Evolutionary conservation across 2,329 filamentous ascomycete species (phyloP).

Genomic region (Penicillium sp.): DNA sequence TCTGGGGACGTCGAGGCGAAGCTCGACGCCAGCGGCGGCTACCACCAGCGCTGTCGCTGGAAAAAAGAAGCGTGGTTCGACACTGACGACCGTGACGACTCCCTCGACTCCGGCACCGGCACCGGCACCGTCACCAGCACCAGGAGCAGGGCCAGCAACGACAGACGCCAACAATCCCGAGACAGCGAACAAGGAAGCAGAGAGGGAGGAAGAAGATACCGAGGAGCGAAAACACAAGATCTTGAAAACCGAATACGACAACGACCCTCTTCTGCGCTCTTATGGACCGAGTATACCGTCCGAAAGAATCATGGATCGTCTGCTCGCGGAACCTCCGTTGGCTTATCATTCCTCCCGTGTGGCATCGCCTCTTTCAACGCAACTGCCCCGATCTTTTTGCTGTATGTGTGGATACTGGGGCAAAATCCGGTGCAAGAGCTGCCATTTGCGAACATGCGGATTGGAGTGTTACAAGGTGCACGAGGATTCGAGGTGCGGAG

Average conservation of each 20-base stretch:
- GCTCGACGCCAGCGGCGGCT: constrained; percentile 23
- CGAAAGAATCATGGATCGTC: constrained; percentile 40
- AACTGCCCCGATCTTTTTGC: constrained; percentile 40
- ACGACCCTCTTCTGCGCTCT: constrained; percentile 39
- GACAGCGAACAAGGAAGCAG: constrained; percentile 10
- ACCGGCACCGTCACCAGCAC: background rate
- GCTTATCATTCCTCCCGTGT: constrained; percentile 43
- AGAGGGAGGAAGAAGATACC: constrained; percentile 12
- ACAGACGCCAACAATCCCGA: background rate
- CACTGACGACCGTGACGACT: constrained; percentile 3
- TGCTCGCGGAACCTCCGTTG: constrained; percentile 43
- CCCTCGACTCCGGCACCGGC: constrained; percentile 7
- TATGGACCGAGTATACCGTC: constrained; percentile 41
- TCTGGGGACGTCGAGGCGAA: constrained; percentile 16
- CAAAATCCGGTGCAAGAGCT: constrained; percentile 44
- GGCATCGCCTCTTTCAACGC: constrained; percentile 27
- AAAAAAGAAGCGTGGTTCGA: constrained; percentile 16
- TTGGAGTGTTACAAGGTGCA: constrained; percentile 44
- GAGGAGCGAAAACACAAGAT: constrained; percentile 18
- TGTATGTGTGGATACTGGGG: constrained; percentile 49
- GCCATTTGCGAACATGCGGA: constrained; percentile 43
- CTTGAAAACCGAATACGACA: constrained; percentile 34
- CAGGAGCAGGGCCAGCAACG: too few species aligned
- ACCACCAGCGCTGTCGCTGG: background rate
- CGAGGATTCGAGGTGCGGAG: constrained; percentile 43